A percentile compares a stretch with the other conserved stretches of the same genome.
Evolutionary conservation across 73 alveolate genomes (phyloP).

Genomic region (Symbiodinium natans): DNA sequence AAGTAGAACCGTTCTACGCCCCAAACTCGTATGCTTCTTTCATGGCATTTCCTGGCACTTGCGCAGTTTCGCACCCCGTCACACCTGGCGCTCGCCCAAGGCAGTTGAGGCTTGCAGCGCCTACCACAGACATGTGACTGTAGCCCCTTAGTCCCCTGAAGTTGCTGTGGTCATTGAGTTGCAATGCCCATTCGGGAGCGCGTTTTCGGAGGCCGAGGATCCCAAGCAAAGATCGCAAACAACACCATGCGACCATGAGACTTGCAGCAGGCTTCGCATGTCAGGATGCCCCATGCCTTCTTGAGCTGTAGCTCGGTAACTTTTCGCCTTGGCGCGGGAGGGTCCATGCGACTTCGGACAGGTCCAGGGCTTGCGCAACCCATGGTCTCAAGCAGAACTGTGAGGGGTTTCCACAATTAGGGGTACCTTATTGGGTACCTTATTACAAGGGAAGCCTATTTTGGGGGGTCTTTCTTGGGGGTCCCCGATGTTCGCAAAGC

Average conservation of each 20-base stretch:
- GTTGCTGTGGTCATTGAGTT: not conserved
- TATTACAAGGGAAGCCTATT: too few relatives aligned
- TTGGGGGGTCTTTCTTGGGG: too few relatives aligned
- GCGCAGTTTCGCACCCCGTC: not conserved
- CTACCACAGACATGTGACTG: not conserved
- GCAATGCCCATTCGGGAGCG: too few relatives aligned
- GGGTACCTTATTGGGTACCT: too few relatives aligned
- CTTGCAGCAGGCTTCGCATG: not conserved
- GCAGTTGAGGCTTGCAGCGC: not conserved
- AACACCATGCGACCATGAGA: too few relatives aligned
- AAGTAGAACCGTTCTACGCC: too few relatives aligned
- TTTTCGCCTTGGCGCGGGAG: not conserved
- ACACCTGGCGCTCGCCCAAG: not conserved
- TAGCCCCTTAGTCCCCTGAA: not conserved
- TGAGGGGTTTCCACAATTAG: not conserved
- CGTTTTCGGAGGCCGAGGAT: not conserved
- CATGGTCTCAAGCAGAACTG: not conserved
- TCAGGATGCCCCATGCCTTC: not conserved
- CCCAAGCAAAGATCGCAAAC: not conserved
- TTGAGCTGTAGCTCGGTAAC: not conserved
- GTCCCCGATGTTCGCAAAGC: too few relatives aligned
- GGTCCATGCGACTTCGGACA: not conserved
- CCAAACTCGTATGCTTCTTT: too few relatives aligned
- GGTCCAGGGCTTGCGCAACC: not conserved
- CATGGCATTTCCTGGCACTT: not conserved